phyloP scores from a whole-genome alignment of 2,329 filamentous ascomycete species.

The Lachnellula willkommii region DNA sequence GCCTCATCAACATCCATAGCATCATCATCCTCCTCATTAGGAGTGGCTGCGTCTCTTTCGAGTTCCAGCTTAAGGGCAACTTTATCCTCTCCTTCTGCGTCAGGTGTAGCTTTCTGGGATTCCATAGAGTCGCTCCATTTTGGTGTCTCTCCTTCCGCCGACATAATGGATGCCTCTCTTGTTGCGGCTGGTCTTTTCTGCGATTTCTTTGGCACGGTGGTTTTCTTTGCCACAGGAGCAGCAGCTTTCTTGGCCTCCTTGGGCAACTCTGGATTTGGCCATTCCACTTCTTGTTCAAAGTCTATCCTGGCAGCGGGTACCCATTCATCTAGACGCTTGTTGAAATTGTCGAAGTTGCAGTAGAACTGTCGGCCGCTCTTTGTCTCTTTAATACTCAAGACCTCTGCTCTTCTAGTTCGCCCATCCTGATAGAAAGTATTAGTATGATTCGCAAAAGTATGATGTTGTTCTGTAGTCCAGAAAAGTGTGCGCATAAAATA shows the following conservation, averaged over 20 bases:
- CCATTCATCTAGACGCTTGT: conserved; percentile 61
- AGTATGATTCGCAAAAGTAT: conserved; percentile 19
- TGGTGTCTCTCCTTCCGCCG: conserved; percentile 27
- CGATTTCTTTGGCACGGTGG: conserved; percentile 33
- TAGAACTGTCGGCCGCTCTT: conserved; percentile 64
- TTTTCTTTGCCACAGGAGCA: conserved; percentile 39
- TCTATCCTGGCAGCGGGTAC: conserved; percentile 77
- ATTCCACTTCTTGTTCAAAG: conserved; percentile 86
- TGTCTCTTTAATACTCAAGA: conserved; percentile 86
- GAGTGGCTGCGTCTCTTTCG: conserved; percentile 21
- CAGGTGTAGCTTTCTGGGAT: conserved; percentile 27
- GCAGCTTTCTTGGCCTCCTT: conserved; percentile 71
- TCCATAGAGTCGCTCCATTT: conserved; percentile 29
- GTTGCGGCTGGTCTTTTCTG: conserved; percentile 35
- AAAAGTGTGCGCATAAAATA: neutral
- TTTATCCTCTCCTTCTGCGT: conserved; percentile 26
- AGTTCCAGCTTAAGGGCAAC: conserved; percentile 25
- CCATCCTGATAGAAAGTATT: conserved; percentile 55
- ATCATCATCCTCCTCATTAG: conserved; percentile 34
- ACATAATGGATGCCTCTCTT: conserved; percentile 30
- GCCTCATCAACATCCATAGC: conserved; percentile 51
- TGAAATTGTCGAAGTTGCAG: conserved; percentile 32
- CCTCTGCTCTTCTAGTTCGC: conserved; percentile 84
- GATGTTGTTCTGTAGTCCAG: neutral
- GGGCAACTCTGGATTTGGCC: conserved; percentile 76